Conservation (phyloP, 2,329 filamentous ascomycete genomes). For the Alternaria tenuissima region DNA sequence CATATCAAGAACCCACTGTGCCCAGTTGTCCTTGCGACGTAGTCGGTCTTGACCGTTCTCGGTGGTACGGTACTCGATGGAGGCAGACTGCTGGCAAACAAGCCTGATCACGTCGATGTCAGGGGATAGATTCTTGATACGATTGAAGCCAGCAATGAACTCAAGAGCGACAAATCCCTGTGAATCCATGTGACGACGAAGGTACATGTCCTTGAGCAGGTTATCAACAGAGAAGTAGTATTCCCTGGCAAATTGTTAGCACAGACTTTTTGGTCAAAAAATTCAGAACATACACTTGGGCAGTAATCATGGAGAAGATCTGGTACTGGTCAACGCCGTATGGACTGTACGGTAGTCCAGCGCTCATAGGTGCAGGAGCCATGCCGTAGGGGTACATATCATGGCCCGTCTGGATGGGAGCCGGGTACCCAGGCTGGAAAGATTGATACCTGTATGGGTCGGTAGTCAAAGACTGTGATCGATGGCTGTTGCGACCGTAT, state of each 20-base stretch:
- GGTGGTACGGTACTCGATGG: constrained; percentile 77
- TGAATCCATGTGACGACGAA: constrained; percentile 91
- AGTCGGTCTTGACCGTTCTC: constrained; percentile 82
- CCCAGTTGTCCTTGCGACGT: constrained; percentile 78
- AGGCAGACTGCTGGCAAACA: constrained; percentile 75
- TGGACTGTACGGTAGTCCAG: constrained; percentile 64
- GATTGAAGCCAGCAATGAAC: constrained; percentile 85
- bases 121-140: constrained; percentile 76
- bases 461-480: constrained; percentile 70
- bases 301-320: constrained; percentile 65
- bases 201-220: constrained; percentile 88
- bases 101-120: constrained; percentile 77
- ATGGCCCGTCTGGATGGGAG: constrained; percentile 57
- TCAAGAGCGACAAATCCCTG: constrained; percentile 87
- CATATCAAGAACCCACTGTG: constrained; percentile 77
- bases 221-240: constrained; percentile 99
- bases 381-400: constrained; percentile 66
- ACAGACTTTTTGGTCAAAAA: neutral
- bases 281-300: constrained; percentile 61
- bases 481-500: constrained; percentile 60
- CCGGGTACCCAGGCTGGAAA: constrained; percentile 47
- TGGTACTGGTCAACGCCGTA: constrained; percentile 65
- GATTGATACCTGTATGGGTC: constrained; percentile 58
- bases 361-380: constrained; percentile 64
- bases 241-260: constrained; percentile 66